Evolutionary conservation across 257 asterid species (phyloP).

Genomic region (Ballota nigra): DNA sequence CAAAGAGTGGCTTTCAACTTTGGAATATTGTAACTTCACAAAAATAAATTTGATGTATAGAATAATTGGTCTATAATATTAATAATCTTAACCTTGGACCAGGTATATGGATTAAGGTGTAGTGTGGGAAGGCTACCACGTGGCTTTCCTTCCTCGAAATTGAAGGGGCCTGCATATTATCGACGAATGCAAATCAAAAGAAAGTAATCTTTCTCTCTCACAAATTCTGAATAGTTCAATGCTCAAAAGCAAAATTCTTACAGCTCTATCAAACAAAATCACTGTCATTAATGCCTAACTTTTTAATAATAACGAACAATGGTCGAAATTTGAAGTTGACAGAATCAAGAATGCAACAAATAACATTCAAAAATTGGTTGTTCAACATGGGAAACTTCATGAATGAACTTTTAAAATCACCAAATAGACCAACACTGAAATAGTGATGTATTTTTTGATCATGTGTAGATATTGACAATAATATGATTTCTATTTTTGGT

Average conservation of each 20-base stretch:
- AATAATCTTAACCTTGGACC: constrained; percentile 76
- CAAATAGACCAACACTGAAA: neutral
- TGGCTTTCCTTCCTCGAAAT: constrained; percentile 62
- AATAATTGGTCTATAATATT: constrained; percentile 1
- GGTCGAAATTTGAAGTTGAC: neutral
- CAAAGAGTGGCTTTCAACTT: neutral
- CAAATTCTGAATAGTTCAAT: neutral
- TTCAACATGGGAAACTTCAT: neutral
- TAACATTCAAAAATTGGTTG: neutral
- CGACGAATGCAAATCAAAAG: neutral
- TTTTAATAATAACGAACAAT: neutral
- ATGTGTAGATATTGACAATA: neutral
- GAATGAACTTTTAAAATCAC: neutral
- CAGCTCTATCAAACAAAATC: neutral
- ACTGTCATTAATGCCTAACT: neutral
- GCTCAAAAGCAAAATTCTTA: neutral
- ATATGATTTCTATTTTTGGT: neutral
- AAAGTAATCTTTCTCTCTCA: neutral
- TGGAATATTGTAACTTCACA: neutral
- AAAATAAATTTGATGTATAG: neutral
- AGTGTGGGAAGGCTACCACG: constrained; percentile 61
- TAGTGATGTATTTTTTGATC: neutral
- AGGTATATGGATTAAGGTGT: constrained; percentile 85
- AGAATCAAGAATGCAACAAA: no score
- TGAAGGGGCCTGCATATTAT: constrained; percentile 79